Evolutionary conservation across 2,329 filamentous ascomycete genomes (phyloP).

Genomic region (Alternaria brassicicola): DNA sequence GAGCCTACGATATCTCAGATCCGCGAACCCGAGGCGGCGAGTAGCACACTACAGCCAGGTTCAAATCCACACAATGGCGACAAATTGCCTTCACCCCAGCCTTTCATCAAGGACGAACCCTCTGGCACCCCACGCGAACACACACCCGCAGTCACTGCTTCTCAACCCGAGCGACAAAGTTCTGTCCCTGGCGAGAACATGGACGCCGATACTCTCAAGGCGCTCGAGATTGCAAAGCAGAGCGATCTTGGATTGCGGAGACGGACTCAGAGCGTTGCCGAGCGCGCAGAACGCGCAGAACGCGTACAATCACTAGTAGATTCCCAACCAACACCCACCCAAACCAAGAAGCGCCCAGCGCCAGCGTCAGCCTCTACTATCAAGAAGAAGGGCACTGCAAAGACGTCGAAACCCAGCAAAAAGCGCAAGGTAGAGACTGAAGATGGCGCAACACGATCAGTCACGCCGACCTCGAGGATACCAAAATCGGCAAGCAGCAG

Average conservation of each 20-base stretch:
- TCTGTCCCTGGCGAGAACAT: conserved; percentile 31
- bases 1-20: conserved; percentile 37
- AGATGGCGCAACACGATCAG: conserved; percentile 40
- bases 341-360: conserved; percentile 55
- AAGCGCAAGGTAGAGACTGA: conserved; percentile 53
- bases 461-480: conserved; percentile 51
- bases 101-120: conserved; percentile 51
- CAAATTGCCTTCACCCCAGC: conserved; percentile 36
- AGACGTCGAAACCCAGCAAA: conserved; percentile 55
- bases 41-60: conserved; percentile 15
- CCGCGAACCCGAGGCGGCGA: conserved; percentile 27
- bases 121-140: conserved; percentile 46
- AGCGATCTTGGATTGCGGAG: conserved; percentile 53
- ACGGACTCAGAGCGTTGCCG: conserved; percentile 45
- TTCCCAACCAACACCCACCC: conserved; percentile 35
- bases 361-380: conserved; percentile 40
- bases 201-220: conserved; percentile 51
- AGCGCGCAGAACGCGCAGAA: conserved; percentile 46
- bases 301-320: conserved; percentile 51
- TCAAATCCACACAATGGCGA: conserved; percentile 6
- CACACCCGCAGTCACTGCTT: conserved; percentile 34
- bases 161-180: conserved; percentile 28
- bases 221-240: conserved; percentile 53
- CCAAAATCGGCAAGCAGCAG: conserved; percentile 41
- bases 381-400: conserved; percentile 56